Conservation (phyloP, 495 filamentous ascomycete genomes). For the Recurvomyces mirabilis region DNA sequence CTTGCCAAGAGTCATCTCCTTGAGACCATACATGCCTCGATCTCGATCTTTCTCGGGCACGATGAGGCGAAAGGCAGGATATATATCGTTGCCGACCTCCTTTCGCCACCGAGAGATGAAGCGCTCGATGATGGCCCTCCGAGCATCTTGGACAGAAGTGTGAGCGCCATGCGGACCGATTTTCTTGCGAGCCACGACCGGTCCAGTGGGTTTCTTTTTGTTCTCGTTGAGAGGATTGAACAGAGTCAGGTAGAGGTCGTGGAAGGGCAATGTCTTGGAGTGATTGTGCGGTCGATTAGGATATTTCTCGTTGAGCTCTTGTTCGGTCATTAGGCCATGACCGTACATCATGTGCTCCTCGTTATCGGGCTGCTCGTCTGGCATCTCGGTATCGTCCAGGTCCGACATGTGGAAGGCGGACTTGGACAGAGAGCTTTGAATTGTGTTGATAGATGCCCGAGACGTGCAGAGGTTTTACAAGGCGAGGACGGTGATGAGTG, state of each 20-base stretch:
- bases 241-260: slow-evolving; percentile 60
- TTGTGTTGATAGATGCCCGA: too few relatives aligned
- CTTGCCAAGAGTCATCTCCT: slow-evolving; percentile 83
- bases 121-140: slow-evolving; percentile 74
- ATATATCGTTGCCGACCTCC: slow-evolving; percentile 83
- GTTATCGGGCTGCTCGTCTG: slow-evolving; percentile 28
- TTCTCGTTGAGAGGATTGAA: slow-evolving; percentile 83
- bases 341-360: slow-evolving; percentile 35
- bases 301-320: slow-evolving; percentile 63
- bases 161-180: slow-evolving; percentile 45
- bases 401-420: slow-evolving; percentile 22
- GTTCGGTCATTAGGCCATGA: slow-evolving; percentile 32
- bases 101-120: slow-evolving; percentile 84
- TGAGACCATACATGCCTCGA: slow-evolving; percentile 85
- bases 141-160: slow-evolving; percentile 66
- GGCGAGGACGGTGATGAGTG: too few relatives aligned
- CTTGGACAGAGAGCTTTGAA: too few relatives aligned
- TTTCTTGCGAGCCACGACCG: slow-evolving; percentile 39
- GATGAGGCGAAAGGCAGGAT: slow-evolving; percentile 84
- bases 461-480: too few relatives aligned
- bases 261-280: slow-evolving; percentile 69
- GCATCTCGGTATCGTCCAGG: slow-evolving; percentile 20
- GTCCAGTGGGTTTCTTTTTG: slow-evolving; percentile 58
- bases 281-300: slow-evolving; percentile 77
- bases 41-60: slow-evolving; percentile 91